Evolutionary conservation across 805 yeast species (phyloP).

Genomic region (Saccharomyces kudriavzevii): DNA sequence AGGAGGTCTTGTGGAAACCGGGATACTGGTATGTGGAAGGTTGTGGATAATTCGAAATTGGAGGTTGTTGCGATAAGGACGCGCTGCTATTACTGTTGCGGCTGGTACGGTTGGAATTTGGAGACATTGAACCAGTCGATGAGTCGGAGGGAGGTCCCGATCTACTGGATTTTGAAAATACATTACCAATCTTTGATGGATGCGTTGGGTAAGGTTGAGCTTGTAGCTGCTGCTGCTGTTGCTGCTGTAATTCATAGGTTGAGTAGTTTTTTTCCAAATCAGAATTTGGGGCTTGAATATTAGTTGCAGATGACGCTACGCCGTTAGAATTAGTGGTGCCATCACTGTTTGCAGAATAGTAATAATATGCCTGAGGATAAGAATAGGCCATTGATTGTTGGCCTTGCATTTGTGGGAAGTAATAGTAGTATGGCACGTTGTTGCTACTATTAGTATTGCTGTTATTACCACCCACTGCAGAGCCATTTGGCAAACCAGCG

Average conservation of each 20-base stretch:
- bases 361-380: neutral
- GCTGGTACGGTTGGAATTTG: neutral
- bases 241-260: conserved; percentile 3
- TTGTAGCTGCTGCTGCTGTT: conserved; percentile 7
- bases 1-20: conserved; percentile 10
- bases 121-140: neutral
- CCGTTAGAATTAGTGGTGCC: neutral
- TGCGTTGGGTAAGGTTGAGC: neutral
- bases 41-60: neutral
- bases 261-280: neutral
- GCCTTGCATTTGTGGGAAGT: neutral
- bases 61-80: neutral
- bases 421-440: neutral
- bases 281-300: neutral
- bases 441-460: conserved; percentile 3
- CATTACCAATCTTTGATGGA: conserved; percentile 1
- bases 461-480: conserved; percentile 2
- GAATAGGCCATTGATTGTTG: neutral
- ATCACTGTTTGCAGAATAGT: neutral
- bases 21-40: conserved; percentile 14
- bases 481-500: neutral
- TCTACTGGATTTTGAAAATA: neutral
- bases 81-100: neutral
- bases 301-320: neutral
- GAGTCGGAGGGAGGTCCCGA: neutral